Evolutionary conservation across 805 yeast species (phyloP).

Genomic region (Candida verbasci): DNA sequence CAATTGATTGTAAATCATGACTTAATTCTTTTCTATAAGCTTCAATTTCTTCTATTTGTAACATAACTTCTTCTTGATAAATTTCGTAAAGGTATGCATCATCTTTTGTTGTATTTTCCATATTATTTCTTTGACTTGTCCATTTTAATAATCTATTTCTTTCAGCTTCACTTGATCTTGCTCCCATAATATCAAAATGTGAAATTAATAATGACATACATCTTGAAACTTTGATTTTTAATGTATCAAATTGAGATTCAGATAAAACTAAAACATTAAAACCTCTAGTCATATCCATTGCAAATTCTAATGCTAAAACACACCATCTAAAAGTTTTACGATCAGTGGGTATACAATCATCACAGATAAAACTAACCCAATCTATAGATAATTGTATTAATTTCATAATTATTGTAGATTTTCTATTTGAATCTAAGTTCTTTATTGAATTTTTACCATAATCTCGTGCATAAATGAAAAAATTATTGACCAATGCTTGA

Average conservation of each 20-base stretch:
- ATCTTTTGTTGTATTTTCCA: constrained; percentile 36
- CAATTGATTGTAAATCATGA: constrained; percentile 50
- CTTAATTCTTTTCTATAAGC: constrained; percentile 42
- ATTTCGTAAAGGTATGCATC: constrained; percentile 40
- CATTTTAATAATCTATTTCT: constrained; percentile 51
- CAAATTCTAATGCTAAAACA: constrained; percentile 91
- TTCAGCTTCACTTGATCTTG: constrained; percentile 74
- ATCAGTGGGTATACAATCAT: constrained; percentile 92
- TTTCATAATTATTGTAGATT: constrained; percentile 64
- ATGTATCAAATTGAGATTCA: constrained; percentile 66
- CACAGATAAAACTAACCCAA: constrained; percentile 91
- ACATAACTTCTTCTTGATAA: constrained; percentile 65
- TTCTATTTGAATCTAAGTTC: constrained; percentile 58
- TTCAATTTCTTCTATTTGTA: constrained; percentile 63
- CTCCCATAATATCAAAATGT: constrained; percentile 98
- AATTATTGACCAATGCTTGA: constrained; percentile 72
- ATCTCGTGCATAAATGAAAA: constrained; percentile 76
- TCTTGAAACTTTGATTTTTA: constrained; percentile 83
- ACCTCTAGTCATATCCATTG: constrained; percentile 90
- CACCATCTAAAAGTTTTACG: constrained; percentile 93
- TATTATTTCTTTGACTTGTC: constrained; percentile 48
- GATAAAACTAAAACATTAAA: constrained; percentile 78
- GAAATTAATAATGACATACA: constrained; percentile 92
- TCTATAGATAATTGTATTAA: constrained; percentile 74
- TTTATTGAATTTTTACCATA: constrained; percentile 69